Percentiles rank a stretch among this genome's conserved stretches.
Conservation (phyloP, 495 filamentous ascomycete genomes). For the Arthonia radiata region DNA sequence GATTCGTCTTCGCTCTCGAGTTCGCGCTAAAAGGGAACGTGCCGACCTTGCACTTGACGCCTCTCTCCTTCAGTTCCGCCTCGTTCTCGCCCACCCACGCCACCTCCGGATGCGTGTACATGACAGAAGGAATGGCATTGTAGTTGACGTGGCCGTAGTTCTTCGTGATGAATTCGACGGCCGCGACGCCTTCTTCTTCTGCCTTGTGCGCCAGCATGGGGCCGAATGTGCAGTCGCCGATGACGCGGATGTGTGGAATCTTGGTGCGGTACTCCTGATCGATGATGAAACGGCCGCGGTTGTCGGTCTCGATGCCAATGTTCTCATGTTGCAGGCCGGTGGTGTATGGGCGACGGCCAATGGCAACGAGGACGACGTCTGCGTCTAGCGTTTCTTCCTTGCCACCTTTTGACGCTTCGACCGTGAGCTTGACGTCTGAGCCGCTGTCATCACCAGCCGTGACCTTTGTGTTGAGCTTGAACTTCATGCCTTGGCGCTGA, state of each 20-base stretch:
- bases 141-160: conserved; percentile 98
- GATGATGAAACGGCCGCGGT: conserved; percentile 80
- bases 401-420: conserved; percentile 88
- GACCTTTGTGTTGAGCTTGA: conserved; percentile 95
- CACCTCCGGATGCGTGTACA: conserved; percentile 98
- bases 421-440: conserved; percentile 47
- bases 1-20: conserved; percentile 93
- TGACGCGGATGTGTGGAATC: conserved; percentile 81
- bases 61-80: conserved; percentile 75
- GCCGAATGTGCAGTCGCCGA: conserved; percentile 92
- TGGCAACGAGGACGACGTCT: conserved; percentile 90
- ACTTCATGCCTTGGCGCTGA: conserved; percentile 90
- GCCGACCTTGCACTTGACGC: conserved; percentile 73
- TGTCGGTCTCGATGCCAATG: conserved; percentile 81
- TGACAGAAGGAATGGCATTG: conserved; percentile 87
- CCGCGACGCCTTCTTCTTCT: conserved; percentile 90
- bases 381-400: conserved; percentile 87
- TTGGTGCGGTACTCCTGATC: conserved; percentile 98
- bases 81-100: conserved; percentile 98
- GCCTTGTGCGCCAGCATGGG: conserved; percentile 99
- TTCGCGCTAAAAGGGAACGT: conserved; percentile 95
- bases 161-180: conserved; percentile 89
- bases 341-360: conserved; percentile 89
- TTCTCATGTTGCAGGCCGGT: conserved; percentile 76
- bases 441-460: conserved; percentile 55